A percentile compares a stretch with the other conserved stretches of the same genome.
phyloP scores from a whole-genome alignment of 2,329 filamentous ascomycete species.

The Trichophaea hybrida region DNA sequence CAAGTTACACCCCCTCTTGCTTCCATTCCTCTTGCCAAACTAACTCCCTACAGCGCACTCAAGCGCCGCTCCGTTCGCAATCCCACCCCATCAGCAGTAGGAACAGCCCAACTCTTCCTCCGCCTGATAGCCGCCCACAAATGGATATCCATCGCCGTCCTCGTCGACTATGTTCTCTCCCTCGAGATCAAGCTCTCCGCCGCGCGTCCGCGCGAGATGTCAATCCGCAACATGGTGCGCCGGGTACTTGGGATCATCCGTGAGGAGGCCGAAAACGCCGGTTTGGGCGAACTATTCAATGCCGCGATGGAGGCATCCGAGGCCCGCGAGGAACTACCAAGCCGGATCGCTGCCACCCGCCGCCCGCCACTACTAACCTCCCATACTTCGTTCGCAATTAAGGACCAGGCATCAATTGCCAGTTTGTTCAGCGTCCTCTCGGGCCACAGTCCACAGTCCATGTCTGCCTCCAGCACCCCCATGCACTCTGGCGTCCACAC shows the following conservation, averaged over 20 bases:
- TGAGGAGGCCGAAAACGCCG: slow-evolving; percentile 63
- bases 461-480: slow-evolving; percentile 2
- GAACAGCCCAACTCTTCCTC: slow-evolving; percentile 76
- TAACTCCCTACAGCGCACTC: slow-evolving; percentile 34
- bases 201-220: slow-evolving; percentile 79
- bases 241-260: slow-evolving; percentile 80
- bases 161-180: slow-evolving; percentile 65
- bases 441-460: slow-evolving; percentile 5
- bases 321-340: neutral
- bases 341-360: neutral
- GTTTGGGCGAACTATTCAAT: slow-evolving; percentile 26
- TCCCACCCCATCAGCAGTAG: slow-evolving; percentile 76
- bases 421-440: slow-evolving; percentile 17
- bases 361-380: slow-evolving; percentile 50
- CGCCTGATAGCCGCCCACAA: slow-evolving; percentile 72
- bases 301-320: slow-evolving; percentile 27
- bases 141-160: slow-evolving; percentile 59
- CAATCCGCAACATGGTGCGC: slow-evolving; percentile 86
- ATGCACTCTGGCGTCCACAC: neutral
- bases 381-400: slow-evolving; percentile 46
- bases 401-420: slow-evolving; percentile 29
- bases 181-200: slow-evolving; percentile 64
- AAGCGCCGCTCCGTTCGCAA: slow-evolving; percentile 82
- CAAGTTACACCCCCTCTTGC: slow-evolving; percentile 3
- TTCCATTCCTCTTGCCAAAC: neutral